Conservation (phyloP, 495 filamentous ascomycete species). For the Podospora didyma region DNA sequence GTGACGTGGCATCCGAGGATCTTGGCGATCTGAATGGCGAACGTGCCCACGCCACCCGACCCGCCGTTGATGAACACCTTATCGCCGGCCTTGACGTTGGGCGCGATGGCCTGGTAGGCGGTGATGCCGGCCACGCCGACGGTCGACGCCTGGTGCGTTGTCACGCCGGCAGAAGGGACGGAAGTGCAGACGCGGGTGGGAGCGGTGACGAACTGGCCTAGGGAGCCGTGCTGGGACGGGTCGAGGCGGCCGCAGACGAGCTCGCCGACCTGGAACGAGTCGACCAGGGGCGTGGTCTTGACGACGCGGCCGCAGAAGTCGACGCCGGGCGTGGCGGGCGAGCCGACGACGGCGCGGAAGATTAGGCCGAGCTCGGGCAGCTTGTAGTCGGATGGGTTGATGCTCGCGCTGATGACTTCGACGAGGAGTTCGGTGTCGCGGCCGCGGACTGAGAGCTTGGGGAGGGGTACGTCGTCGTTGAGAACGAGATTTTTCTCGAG, state of each 20-base stretch:
- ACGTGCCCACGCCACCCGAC: constrained; percentile 58
- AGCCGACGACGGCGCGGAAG: constrained; percentile 34
- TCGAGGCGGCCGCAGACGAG: constrained; percentile 51
- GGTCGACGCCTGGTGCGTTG: constrained; percentile 46
- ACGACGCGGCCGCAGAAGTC: constrained; percentile 63
- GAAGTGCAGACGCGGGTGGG: constrained; percentile 22
- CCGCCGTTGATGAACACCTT: constrained; percentile 67
- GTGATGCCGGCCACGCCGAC: constrained; percentile 55
- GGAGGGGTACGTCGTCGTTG: constrained; percentile 37
- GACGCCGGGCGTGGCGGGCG: constrained; percentile 53
- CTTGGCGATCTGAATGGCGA: constrained; percentile 65
- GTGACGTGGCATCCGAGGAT: constrained; percentile 60
- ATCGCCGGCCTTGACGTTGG: constrained; percentile 49
- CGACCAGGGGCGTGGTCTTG: constrained; percentile 28
- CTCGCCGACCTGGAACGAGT: constrained; percentile 43
- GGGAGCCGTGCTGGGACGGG: constrained; percentile 44
- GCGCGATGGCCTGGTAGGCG: constrained; percentile 55
- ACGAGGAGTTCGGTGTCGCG: constrained; percentile 49
- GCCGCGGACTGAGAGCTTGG: constrained; percentile 30
- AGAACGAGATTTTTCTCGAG: constrained; percentile 57
- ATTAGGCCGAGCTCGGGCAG: constrained; percentile 50
- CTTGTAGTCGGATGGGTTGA: constrained; percentile 76
- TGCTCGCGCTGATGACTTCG: constrained; percentile 47
- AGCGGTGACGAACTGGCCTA: constrained; percentile 50
- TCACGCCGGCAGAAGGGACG: constrained; percentile 48